Evolutionary conservation across 1,284 basidiomycete genomes (phyloP), one percentile per base, ranked within the genome.

Genomic region (Testicularia cyperi): DNA sequence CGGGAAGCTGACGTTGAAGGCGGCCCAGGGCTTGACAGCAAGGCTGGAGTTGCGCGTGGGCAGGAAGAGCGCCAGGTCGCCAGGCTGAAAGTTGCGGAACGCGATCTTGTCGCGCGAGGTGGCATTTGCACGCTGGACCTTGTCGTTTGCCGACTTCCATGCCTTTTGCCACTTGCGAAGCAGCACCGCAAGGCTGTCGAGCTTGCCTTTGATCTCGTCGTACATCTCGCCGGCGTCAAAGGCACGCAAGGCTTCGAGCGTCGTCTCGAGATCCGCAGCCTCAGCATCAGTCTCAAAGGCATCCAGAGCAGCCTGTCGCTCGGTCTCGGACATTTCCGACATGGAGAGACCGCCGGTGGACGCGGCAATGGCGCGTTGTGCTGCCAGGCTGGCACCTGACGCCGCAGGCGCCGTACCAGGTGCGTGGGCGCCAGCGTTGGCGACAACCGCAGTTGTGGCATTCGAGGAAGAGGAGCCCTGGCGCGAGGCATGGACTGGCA

Each of bases 151-250:
- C 21, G 51, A 56, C 38, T 66, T 62, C 79, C 90, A 94, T 72
- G 94, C 90, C 77, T 92, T 95, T 78, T 90, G 87, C 88, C 91
- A 97, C 77, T 92, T 95, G 48, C 89, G 86, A 42, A 92, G 88
- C n/a, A 88, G 85, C 6, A 84, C 84, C 19, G 88, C 66, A 24
- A 78, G 61, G 15, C 52, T 38, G 19, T 78, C 78, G 24, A 78
- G 87, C 29, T 88, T 86, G 76, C 87, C 88, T 43, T 82, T 91
- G 55, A 85, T 82, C 60, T 88, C 87, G 51, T 90, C 85, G 72
- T 92, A 88, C 68, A 90, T 88, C 16, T 82, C 81, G 26, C 85
- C 80, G 13, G 90, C 78, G 15, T 82, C 80, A 44, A 87, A 85
- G 29, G 90, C 77, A 2, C 87, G 85, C 19, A 82, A 79, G 7